Conservation (phyloP, 228 moss, liverwort and hornwort species). For the Sphagnum fallax region DNA sequence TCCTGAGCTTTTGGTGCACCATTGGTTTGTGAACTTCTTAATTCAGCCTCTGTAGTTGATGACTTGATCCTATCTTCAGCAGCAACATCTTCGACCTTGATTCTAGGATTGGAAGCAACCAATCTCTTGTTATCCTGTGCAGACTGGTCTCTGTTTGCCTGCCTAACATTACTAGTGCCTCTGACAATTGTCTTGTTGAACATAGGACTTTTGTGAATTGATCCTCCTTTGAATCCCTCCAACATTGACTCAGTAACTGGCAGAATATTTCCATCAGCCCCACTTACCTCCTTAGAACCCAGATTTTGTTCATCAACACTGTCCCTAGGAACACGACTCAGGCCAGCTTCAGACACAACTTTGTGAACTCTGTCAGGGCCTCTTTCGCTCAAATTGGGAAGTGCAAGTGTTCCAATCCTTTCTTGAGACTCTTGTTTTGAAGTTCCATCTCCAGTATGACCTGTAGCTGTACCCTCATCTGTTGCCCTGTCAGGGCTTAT, state of each 20-base stretch:
- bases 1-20: conserved; percentile 45
- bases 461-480: conserved; percentile 11
- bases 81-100: conserved; percentile 59
- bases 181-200: conserved; percentile 13
- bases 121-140: conserved; percentile 25
- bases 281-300: conserved; percentile 6
- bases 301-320: background rate
- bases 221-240: conserved; percentile 7
- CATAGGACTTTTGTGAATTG: conserved; percentile 5
- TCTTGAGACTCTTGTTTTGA: conserved; percentile 17
- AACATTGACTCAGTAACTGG: conserved; percentile 12
- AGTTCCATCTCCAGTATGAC: conserved; percentile 8
- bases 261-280: conserved; percentile 4
- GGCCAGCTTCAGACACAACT: conserved; percentile 1
- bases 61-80: conserved; percentile 47
- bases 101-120: conserved; percentile 27
- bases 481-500: conserved; percentile 4
- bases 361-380: conserved; percentile 11
- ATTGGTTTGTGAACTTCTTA: conserved; percentile 34
- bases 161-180: conserved; percentile 20
- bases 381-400: conserved; percentile 1
- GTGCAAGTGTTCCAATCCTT: conserved; percentile 8
- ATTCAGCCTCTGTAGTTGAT: conserved; percentile 40
- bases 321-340: conserved; percentile 1
- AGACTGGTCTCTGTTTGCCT: conserved; percentile 21